These are phyloP conservation scores for Waltergamsia citrina DNA, from an alignment of 2,329 filamentous ascomycete species.

Conservation along the genomic window DNA sequence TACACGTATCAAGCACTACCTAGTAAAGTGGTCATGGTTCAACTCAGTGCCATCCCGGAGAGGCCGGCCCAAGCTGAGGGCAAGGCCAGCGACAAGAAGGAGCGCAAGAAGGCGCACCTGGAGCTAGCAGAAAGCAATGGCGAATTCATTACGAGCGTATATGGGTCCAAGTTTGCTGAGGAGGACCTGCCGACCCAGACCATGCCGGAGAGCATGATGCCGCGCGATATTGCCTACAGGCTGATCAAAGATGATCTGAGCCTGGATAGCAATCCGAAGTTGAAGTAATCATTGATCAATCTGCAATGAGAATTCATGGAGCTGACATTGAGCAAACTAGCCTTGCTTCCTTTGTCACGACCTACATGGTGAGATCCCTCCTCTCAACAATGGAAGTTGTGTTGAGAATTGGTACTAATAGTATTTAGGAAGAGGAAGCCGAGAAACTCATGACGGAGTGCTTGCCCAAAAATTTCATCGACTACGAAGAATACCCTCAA, in stretches of 20 bases:
- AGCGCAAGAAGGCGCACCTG: conserved; percentile 18
- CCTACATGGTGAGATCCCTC: conserved; percentile 68
- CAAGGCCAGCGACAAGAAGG: conserved; percentile 26
- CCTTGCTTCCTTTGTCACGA: conserved; percentile 87
- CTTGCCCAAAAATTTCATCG: conserved; percentile 92
- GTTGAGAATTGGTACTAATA: not conserved
- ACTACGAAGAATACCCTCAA: conserved; percentile 78
- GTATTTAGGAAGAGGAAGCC: conserved; percentile 76
- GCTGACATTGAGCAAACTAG: conserved; percentile 29
- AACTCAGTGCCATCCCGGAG: conserved; percentile 34
- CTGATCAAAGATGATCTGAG: conserved; percentile 95
- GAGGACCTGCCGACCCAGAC: conserved; percentile 72
- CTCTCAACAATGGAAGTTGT: not conserved
- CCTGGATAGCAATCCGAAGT: conserved; percentile 82
- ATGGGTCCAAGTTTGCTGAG: conserved; percentile 76
- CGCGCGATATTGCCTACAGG: conserved; percentile 82
- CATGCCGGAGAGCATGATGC: conserved; percentile 90
- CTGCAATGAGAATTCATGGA: not conserved
- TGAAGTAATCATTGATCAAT: conserved; percentile 49
- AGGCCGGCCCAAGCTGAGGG: conserved; percentile 4
- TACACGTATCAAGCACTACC: not conserved
- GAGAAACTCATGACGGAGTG: conserved; percentile 92
- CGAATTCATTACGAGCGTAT: conserved; percentile 69
- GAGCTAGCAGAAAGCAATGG: conserved; percentile 42
- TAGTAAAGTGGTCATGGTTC: conserved; percentile 34